Conservation (phyloP, 371 early-diverging fungal genomes). For the Mortierella sp. region DNA sequence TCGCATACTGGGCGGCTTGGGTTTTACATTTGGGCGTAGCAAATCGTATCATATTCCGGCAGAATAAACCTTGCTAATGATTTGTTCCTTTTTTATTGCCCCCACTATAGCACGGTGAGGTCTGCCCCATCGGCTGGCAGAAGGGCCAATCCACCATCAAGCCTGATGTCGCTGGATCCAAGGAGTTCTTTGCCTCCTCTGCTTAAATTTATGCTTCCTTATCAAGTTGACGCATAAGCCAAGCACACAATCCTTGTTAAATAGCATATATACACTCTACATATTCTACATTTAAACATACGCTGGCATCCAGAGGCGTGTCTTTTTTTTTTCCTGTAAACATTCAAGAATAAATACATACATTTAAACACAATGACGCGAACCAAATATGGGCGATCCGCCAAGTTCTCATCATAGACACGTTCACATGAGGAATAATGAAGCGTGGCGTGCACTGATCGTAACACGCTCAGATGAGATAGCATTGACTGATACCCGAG, state of each 20-base stretch:
- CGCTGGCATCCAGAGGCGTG: background rate
- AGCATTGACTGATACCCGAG: no score
- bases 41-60: no score
- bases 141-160: constrained; percentile 79
- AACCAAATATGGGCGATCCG: background rate
- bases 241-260: background rate
- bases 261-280: background rate
- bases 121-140: constrained; percentile 93
- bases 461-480: no score
- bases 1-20: background rate
- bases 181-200: constrained; percentile 66
- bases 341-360: background rate
- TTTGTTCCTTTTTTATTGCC: background rate
- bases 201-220: constrained; percentile 26
- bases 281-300: background rate
- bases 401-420: no score
- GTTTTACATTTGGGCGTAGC: constrained; percentile 18
- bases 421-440: no score
- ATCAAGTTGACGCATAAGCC: background rate
- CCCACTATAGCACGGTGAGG: constrained; percentile 73
- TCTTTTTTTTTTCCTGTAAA: background rate
- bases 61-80: background rate
- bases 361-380: background rate
- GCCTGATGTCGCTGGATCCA: constrained; percentile 77
- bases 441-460: no score